Percentiles rank a stretch among this genome's conserved stretches.
phyloP scores from a whole-genome alignment of 768 basidiomycete genomes.

The Mrakia hoshinonis region DNA sequence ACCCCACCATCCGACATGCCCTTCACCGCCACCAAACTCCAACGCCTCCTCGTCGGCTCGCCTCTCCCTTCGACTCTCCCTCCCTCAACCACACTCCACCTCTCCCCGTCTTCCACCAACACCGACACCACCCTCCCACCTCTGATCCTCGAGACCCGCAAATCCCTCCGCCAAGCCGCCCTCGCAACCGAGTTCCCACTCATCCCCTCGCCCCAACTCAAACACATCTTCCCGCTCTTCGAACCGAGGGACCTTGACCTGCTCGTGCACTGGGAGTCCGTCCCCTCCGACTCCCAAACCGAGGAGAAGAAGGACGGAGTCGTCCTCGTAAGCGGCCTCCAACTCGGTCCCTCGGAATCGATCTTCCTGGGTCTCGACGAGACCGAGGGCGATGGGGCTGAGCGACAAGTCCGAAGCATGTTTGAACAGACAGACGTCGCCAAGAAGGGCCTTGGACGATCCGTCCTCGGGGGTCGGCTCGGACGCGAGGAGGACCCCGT shows the following conservation, averaged over 20 bases:
- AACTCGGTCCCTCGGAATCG: conserved; percentile 62
- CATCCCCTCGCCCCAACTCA: conserved; percentile 50
- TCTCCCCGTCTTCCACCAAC: not conserved
- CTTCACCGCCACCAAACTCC: conserved; percentile 27
- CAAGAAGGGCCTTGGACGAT: conserved; percentile 56
- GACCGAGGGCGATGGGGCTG: conserved; percentile 46
- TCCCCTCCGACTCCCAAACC: conserved; percentile 47
- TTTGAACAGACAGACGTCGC: conserved; percentile 82
- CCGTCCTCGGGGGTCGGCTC: conserved; percentile 63
- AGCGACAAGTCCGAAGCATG: conserved; percentile 57
- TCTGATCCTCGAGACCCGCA: conserved; percentile 34
- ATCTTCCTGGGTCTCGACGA: conserved; percentile 55
- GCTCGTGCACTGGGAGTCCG: conserved; percentile 62
- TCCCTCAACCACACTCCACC: not conserved
- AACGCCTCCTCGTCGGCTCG: conserved; percentile 15
- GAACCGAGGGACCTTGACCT: conserved; percentile 65
- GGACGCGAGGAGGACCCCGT: conserved; percentile 71
- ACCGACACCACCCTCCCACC: not conserved
- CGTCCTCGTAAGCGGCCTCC: conserved; percentile 51
- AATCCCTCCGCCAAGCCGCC: conserved; percentile 43
- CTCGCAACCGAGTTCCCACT: conserved; percentile 42
- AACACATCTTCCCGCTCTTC: conserved; percentile 68
- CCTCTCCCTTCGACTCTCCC: conserved; percentile 4
- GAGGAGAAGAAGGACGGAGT: conserved; percentile 58
- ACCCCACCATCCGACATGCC: not conserved